Conservation (phyloP, 2,329 filamentous ascomycete species). For the Cryphonectria parasitica region DNA sequence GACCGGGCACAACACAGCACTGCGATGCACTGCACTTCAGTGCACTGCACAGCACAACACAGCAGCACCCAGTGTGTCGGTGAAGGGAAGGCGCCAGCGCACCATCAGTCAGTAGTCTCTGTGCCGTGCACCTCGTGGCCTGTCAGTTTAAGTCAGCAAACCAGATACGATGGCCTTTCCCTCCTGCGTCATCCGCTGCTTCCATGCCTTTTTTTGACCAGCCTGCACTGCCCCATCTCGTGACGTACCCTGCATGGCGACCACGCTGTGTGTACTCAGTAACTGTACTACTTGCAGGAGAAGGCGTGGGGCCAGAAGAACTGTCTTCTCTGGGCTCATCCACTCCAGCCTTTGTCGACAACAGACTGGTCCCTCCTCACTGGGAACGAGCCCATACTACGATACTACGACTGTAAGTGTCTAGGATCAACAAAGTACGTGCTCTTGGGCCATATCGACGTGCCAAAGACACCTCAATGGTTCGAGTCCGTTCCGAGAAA, state of each 20-base stretch:
- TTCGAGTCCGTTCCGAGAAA: neutral
- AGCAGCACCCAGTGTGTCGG: slow-evolving; percentile 22
- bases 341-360: neutral
- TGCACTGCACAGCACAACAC: neutral
- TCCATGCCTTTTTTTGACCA: slow-evolving; percentile 1
- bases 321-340: neutral
- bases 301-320: neutral
- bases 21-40: neutral
- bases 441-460: neutral
- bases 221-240: slow-evolving; percentile 13
- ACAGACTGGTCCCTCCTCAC: neutral
- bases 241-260: slow-evolving; percentile 16
- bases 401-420: too few relatives aligned
- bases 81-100: slow-evolving; percentile 20
- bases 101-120: slow-evolving; percentile 7
- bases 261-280: neutral
- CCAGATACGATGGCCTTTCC: neutral
- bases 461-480: neutral
- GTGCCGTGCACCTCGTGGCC: slow-evolving; percentile 3
- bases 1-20: neutral
- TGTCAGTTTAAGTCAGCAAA: neutral
- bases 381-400: too few relatives aligned
- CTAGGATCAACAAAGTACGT: neutral
- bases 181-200: neutral
- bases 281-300: neutral